Conservation (phyloP, 306 rosid genomes). For the Argentina anserina region DNA sequence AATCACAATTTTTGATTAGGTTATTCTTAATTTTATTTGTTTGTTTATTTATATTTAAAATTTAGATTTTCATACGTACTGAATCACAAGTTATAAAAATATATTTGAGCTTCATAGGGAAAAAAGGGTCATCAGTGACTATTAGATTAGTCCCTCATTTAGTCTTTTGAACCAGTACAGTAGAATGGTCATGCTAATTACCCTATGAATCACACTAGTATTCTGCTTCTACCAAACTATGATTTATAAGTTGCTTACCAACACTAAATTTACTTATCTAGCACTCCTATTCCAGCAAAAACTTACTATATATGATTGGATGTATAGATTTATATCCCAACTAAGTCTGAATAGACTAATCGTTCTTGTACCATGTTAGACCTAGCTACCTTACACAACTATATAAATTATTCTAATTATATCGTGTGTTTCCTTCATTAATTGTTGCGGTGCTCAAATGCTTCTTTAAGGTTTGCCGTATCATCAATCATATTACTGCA, state of each 20-base stretch:
- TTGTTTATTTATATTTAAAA: too few species aligned
- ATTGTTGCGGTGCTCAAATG: background rate
- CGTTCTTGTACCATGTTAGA: background rate
- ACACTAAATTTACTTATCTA: background rate
- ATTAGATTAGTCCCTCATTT: background rate
- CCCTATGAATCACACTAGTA: background rate
- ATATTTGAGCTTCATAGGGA: too few species aligned
- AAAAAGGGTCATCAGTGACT: background rate
- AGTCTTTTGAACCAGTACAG: background rate
- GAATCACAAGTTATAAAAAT: too few species aligned
- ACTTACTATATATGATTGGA: background rate
- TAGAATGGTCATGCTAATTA: background rate
- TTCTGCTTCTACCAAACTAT: background rate
- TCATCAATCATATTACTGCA: background rate
- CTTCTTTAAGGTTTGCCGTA: background rate
- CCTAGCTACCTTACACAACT: background rate
- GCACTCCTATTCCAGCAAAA: background rate
- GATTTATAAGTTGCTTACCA: too few species aligned
- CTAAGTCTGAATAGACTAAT: background rate
- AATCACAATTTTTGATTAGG: too few species aligned
- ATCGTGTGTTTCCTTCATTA: background rate
- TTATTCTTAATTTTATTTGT: too few species aligned
- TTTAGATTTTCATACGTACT: too few species aligned
- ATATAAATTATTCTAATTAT: background rate
- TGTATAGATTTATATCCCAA: background rate